Evolutionary conservation across 352 stramenopile genomes (phyloP), one percentile per base, ranked within the genome.

Genomic region (Phytophthora pinifolia): DNA sequence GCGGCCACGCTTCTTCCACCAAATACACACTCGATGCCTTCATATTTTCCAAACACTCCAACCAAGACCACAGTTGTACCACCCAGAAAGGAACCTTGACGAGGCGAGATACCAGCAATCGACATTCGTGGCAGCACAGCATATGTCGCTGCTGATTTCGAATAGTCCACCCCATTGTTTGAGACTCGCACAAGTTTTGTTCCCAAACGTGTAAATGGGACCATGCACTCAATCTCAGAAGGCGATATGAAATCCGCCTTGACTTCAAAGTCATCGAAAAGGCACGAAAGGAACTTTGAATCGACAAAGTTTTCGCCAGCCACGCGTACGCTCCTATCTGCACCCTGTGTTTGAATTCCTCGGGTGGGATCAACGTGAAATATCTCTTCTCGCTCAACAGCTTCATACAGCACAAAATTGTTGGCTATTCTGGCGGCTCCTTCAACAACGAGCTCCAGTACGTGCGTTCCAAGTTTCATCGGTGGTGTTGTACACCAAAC

Each of bases 81-180:
- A 25, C 76, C 76, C 4, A 48, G 41, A 10, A 66, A 51, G 20
- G 67, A 66, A 9, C 76, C 73, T 7, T 37, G 36, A 6, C 36
- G 45, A 6, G 76, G 72, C n/a, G 33, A 58, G 35, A 83, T 54
- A 15, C 50, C 29, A 22, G 60, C 52, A 30, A 83, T 67, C 9
- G 59, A 63, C 62, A 86, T 72, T 51, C 55, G 54, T 8, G 70
- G 44, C 14, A 83, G 34, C 6, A 74, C 44, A 22, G 74, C 46
- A 31, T 75, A 82, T 10, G 27, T 4, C 14, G 41, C 39, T 8
- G 39, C 46, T 7, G 59, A 61, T 33, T 44, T 27, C 0, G 64
- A 52, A 43, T 78, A 89, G 27, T 91, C 76, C 3, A 70, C 20
- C 4, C 80, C 78, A 31, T 91, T 89, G 49, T 86, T 88, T 0